These are phyloP conservation scores for Tetrahymena thermophila DNA, from an alignment of 73 alveolate species.

Conservation along the genomic window DNA sequence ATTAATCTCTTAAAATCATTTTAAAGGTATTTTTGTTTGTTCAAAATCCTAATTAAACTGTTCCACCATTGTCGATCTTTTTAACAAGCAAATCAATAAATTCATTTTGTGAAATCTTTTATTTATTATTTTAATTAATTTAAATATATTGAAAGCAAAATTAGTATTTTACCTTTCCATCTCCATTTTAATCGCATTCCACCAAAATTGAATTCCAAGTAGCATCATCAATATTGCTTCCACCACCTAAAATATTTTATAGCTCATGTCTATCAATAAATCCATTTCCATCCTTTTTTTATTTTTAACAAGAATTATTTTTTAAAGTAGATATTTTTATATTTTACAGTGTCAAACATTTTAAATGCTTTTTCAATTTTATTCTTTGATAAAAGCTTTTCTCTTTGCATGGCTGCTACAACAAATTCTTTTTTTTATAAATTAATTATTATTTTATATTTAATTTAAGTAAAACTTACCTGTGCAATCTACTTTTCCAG, in stretches of 20 bases:
- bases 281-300: constrained; percentile 44
- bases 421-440: constrained; percentile 13
- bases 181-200: constrained; percentile 48
- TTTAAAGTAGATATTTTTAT: neutral
- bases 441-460: neutral
- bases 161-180: constrained; percentile 25
- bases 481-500: constrained; percentile 35
- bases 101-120: neutral
- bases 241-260: constrained; percentile 36
- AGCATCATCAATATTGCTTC: constrained; percentile 28
- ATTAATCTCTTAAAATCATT: neutral
- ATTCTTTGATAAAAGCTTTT: constrained; percentile 20
- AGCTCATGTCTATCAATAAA: constrained; percentile 34
- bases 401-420: constrained; percentile 41
- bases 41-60: neutral
- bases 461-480: neutral
- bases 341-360: constrained; percentile 28
- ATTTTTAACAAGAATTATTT: neutral
- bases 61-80: neutral
- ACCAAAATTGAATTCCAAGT: constrained; percentile 22
- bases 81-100: neutral
- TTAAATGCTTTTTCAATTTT: constrained; percentile 41
- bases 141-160: neutral
- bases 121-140: neutral
- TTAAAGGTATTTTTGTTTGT: neutral